A percentile compares a stretch with the other conserved stretches of the same genome.
phyloP scores from a whole-genome alignment of 495 filamentous ascomycete species.

The Aspergillus carlsbadensis region DNA sequence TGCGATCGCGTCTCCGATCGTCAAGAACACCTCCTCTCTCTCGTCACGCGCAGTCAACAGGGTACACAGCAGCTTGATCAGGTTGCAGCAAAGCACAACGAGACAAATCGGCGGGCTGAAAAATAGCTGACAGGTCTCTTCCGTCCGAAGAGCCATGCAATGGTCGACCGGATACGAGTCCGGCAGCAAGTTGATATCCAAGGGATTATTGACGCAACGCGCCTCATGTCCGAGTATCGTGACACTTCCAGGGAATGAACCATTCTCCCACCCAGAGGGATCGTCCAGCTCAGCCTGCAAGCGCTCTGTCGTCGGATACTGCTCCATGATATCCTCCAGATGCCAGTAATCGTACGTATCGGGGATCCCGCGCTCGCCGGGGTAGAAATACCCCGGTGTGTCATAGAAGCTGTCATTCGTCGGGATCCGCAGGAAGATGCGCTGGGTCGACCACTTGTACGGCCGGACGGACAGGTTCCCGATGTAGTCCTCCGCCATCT shows the following conservation, averaged over 20 bases:
- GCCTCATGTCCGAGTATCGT: not conserved
- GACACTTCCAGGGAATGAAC: not conserved
- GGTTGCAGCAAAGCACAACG: constrained; percentile 10
- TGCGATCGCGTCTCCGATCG: constrained; percentile 21
- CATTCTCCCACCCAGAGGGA: not conserved
- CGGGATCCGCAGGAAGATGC: not conserved
- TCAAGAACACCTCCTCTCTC: constrained; percentile 12
- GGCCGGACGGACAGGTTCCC: not conserved
- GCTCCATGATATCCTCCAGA: not conserved
- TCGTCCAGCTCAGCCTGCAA: not conserved
- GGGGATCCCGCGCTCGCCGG: not conserved
- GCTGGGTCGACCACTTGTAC: not conserved
- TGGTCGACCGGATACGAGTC: constrained; percentile 1
- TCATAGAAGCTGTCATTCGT: not conserved
- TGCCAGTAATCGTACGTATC: not conserved
- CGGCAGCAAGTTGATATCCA: not conserved
- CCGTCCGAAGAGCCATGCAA: not conserved
- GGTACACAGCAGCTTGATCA: constrained; percentile 18
- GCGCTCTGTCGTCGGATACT: not conserved
- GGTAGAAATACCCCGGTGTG: not conserved
- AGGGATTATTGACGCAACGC: not conserved
- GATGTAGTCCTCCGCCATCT: not conserved
- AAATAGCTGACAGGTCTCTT: constrained; percentile 6
- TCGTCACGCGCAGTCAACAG: not conserved
- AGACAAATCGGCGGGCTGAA: constrained; percentile 7